Evolutionary conservation across 163 green algal species (phyloP).

Genomic region (Coccomyxa subellipsoidea): DNA sequence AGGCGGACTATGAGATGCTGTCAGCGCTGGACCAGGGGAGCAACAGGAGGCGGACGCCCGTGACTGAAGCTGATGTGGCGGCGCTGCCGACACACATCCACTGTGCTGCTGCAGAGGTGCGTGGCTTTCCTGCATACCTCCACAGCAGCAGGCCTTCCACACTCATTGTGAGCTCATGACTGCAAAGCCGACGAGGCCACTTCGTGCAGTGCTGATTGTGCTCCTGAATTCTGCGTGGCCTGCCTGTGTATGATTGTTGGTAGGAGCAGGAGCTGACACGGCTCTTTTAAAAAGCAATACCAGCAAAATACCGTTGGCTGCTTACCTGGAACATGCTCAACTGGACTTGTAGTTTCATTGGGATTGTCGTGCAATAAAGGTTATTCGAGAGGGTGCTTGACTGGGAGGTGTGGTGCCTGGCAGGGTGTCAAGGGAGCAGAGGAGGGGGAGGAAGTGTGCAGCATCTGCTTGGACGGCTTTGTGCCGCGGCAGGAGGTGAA

Average conservation of each 20-base stretch:
- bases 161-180: too few species aligned
- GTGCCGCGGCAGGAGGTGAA: conserved; percentile 14
- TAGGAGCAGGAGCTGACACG: too few species aligned
- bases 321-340: too few species aligned
- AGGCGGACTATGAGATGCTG: conserved; percentile 11
- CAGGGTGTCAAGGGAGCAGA: background rate
- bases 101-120: background rate
- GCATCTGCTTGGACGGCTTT: conserved; percentile 24
- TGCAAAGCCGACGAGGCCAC: too few species aligned
- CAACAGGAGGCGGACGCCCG: background rate
- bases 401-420: background rate
- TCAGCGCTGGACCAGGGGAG: background rate
- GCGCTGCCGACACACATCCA: conserved; percentile 20
- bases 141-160: too few species aligned
- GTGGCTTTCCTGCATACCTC: background rate
- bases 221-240: too few species aligned
- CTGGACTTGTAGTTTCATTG: too few species aligned
- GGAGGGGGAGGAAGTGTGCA: conserved; percentile 5
- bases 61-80: conserved; percentile 21
- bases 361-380: too few species aligned
- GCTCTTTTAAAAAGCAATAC: too few species aligned
- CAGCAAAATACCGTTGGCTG: too few species aligned
- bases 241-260: too few species aligned
- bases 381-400: background rate
- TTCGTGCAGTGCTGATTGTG: too few species aligned